Conservation (phyloP, 495 filamentous ascomycete species). For the Pseudoneurospora amorphoporcata region DNA sequence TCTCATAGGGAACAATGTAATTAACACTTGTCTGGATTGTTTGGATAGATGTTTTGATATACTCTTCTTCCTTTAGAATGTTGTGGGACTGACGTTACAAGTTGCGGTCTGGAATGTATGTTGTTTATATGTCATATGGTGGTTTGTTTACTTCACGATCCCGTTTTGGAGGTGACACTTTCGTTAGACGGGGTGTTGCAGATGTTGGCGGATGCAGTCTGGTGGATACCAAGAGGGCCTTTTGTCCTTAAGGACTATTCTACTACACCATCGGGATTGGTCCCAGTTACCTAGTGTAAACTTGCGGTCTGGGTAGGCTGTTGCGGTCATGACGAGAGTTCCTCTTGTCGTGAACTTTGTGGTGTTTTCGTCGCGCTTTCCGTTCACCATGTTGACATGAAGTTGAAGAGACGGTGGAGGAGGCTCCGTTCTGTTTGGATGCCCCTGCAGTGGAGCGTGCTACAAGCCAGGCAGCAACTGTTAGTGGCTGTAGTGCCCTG, state of each 20-base stretch:
- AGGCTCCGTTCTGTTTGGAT: neutral
- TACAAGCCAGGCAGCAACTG: neutral
- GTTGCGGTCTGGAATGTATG: neutral
- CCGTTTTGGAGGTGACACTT: neutral
- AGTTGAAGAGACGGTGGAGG: neutral
- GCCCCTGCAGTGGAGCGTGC: neutral
- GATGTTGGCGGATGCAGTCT: neutral
- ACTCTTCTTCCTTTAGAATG: no score
- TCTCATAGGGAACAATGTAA: no score
- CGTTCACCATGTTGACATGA: neutral
- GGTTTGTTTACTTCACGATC: neutral
- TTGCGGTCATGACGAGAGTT: no score
- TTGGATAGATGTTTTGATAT: no score
- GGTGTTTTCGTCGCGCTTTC: neutral
- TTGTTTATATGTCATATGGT: neutral
- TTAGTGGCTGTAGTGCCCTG: neutral
- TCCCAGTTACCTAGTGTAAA: neutral
- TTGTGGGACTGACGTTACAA: neutral
- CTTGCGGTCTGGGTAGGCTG: neutral
- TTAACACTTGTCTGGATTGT: no score
- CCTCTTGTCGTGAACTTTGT: neutral
- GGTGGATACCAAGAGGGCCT: neutral
- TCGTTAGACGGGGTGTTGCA: neutral
- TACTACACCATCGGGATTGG: neutral
- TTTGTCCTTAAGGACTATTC: neutral